Conservation (phyloP, 192 early-diverging fungal species). For the Lobulomyces angularis region DNA sequence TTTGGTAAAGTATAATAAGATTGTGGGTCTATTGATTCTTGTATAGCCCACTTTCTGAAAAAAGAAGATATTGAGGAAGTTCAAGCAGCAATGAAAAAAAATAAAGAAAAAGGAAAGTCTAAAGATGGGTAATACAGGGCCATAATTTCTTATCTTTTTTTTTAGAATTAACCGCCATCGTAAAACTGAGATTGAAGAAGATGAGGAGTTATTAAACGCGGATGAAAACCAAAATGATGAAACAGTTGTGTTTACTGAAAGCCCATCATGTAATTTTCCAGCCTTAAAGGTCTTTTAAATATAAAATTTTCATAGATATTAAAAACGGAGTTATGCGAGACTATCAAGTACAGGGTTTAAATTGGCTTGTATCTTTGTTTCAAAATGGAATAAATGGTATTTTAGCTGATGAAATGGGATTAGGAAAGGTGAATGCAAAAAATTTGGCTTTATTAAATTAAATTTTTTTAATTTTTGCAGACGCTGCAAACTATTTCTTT, state of each 20-base stretch:
- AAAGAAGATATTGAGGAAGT: constrained; percentile 18
- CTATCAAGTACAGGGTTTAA: constrained; percentile 93
- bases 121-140: constrained; percentile 19
- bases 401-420: constrained; percentile 98
- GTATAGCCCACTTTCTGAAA: constrained; percentile 42
- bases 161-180: constrained; percentile 63
- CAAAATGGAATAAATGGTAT: constrained; percentile 99
- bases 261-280: constrained; percentile 76
- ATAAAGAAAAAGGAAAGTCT: constrained; percentile 31
- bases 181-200: constrained; percentile 96
- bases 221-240: constrained; percentile 48
- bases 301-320: constrained; percentile 71
- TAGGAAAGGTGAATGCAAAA: no score
- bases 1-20: constrained; percentile 25
- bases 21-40: not conserved
- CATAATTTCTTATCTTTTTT: not conserved
- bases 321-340: constrained; percentile 85
- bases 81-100: constrained; percentile 19
- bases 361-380: constrained; percentile 94
- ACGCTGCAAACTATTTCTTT: constrained; percentile 95
- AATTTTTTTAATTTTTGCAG: constrained; percentile 18
- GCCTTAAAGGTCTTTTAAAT: not conserved
- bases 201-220: constrained; percentile 79
- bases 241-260: constrained; percentile 71
- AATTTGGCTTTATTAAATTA: not conserved